Evolutionary conservation across 164 flowering plant species (phyloP), one percentile per base, ranked within the genome.

Genomic region (Pachysandra terminalis): DNA sequence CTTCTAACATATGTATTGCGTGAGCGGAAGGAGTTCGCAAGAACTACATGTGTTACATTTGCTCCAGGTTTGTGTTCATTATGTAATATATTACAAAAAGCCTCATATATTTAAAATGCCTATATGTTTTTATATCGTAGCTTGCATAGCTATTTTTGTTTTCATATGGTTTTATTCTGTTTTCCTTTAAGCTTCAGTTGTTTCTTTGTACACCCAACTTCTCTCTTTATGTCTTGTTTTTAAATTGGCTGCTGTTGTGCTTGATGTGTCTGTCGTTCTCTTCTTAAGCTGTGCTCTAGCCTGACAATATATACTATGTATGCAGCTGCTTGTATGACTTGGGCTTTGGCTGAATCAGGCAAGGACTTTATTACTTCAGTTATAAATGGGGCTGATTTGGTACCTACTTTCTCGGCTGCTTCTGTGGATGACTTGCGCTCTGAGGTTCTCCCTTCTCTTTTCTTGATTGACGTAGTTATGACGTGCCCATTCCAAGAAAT

Each of bases 281-380:
- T n/a, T n/a, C n/a, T n/a, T n/a, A n/a, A n/a, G n/a, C n/a, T n/a
- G n/a, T n/a, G n/a, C n/a, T n/a, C n/a, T n/a, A n/a, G n/a, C n/a
- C n/a, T n/a, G n/a, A n/a, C n/a, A n/a, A n/a, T n/a, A n/a, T 63
- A 27, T 64, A 16, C 48, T 45, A 26, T 27, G 19, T 7, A 32
- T 83, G 80, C 89, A 94, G 98, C 90, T 83, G 97, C 98, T 61
- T 94, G 97, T 76, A 94, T 94, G 95, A 90, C 97, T 51, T 91
- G 95, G 98, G 98, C 91, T 60, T 79, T 94, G 82, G 98, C 98
- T 25, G 96, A 94, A 64, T 94, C 98, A 9, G 96, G 98, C 71
- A 77, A 63, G 72, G 78, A 82, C 35, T 88, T 91, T 61, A 83
- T 94, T 69, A 85, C 87, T 27, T 80, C 97, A 51, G 88, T 94